Evolutionary conservation across 1,284 basidiomycete species (phyloP).

Genomic region (Sphagnurus paluster): DNA sequence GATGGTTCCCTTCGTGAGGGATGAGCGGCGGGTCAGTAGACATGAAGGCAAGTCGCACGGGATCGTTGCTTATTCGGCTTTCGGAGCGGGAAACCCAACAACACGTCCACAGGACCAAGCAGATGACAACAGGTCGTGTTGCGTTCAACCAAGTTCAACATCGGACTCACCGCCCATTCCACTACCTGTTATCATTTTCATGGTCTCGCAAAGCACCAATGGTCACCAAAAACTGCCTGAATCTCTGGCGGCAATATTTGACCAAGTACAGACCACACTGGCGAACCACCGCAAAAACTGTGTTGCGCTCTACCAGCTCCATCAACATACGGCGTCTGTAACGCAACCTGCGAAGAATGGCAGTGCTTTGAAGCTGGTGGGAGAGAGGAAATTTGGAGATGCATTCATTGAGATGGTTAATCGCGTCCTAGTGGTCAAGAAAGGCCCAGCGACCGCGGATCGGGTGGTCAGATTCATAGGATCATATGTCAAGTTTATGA

Average conservation of each 20-base stretch:
- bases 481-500: constrained; percentile 78
- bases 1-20: constrained; percentile 24
- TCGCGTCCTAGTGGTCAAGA: constrained; percentile 79
- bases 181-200: too few species aligned
- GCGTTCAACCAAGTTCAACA: not conserved
- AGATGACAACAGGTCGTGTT: constrained; percentile 1
- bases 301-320: constrained; percentile 84
- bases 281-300: constrained; percentile 89
- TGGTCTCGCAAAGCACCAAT: too few species aligned
- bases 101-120: too few species aligned
- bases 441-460: constrained; percentile 82
- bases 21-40: constrained; percentile 21
- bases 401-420: constrained; percentile 72
- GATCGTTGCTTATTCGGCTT: too few species aligned
- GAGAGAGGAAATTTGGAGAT: constrained; percentile 81
- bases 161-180: too few species aligned
- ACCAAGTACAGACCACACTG: constrained; percentile 80
- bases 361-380: constrained; percentile 59
- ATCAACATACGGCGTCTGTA: constrained; percentile 63
- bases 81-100: too few species aligned
- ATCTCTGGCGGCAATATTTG: constrained; percentile 42
- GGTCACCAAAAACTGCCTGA: constrained; percentile 25
- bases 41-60: too few species aligned
- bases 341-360: constrained; percentile 54
- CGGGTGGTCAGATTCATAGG: constrained; percentile 85